These are phyloP conservation scores for Ploettnerulaceae sp. DNA, from an alignment of 2,329 filamentous ascomycete species.

Conservation along the genomic window DNA sequence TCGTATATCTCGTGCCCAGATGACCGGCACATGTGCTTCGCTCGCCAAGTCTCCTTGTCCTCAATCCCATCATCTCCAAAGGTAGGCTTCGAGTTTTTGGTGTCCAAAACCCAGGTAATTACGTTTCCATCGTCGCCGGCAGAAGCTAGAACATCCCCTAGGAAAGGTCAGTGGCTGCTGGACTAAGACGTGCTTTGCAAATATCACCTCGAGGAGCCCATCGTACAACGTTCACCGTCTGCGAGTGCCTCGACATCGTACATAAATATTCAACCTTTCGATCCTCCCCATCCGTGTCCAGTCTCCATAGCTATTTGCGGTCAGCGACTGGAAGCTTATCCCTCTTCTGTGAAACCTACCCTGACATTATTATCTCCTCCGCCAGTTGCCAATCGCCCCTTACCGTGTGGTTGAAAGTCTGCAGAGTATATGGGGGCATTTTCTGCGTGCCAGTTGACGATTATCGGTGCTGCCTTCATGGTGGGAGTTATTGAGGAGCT, in stretches of 20 bases:
- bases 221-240: conserved; percentile 95
- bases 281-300: conserved; percentile 80
- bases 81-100: conserved; percentile 57
- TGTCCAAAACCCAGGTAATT: conserved; percentile 86
- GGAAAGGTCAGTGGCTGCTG: conserved; percentile 12
- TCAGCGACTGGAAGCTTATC: conserved; percentile 26
- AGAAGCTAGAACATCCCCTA: conserved; percentile 88
- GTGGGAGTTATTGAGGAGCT: conserved; percentile 16
- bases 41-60: conserved; percentile 94
- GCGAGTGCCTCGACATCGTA: conserved; percentile 87
- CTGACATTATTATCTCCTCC: conserved; percentile 96
- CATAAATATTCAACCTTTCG: conserved; percentile 87
- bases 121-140: conserved; percentile 97
- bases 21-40: conserved; percentile 96
- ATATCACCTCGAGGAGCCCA: conserved; percentile 84
- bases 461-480: conserved; percentile 95
- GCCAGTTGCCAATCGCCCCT: conserved; percentile 85
- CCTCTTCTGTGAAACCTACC: conserved; percentile 44
- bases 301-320: conserved; percentile 71
- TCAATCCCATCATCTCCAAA: conserved; percentile 84
- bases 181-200: not conserved
- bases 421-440: conserved; percentile 96
- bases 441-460: conserved; percentile 98
- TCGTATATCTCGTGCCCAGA: conserved; percentile 97
- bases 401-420: conserved; percentile 90